Evolutionary conservation across 768 basidiomycete species (phyloP).

Genomic region (Phanerochaete carnosa): DNA sequence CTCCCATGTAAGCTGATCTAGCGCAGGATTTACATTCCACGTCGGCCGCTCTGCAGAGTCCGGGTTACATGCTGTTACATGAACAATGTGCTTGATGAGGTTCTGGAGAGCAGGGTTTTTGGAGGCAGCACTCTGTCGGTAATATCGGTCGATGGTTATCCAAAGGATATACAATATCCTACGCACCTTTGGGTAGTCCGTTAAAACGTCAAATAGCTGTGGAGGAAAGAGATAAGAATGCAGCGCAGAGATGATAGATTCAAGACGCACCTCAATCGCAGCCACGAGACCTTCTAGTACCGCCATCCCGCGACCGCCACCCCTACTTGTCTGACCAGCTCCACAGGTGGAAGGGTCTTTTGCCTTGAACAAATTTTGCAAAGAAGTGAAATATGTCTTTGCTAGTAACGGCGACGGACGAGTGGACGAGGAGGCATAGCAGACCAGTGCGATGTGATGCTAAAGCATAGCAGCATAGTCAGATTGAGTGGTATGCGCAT

Average conservation of each 20-base stretch:
- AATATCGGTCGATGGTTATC: constrained; percentile 6
- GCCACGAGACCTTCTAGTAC: constrained; percentile 70
- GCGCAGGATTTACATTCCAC: constrained; percentile 39
- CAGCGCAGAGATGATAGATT: neutral
- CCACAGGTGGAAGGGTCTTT: constrained; percentile 48
- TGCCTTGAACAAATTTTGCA: constrained; percentile 40
- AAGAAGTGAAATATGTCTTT: constrained; percentile 54
- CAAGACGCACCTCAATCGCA: constrained; percentile 55
- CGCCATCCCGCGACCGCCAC: constrained; percentile 47
- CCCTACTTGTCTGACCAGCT: constrained; percentile 51
- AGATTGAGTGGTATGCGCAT: neutral
- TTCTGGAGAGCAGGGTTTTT: neutral
- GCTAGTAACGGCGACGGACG: constrained; percentile 52
- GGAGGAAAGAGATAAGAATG: constrained; percentile 9
- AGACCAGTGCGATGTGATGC: constrained; percentile 51
- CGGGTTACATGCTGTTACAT: constrained; percentile 56
- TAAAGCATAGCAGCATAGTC: constrained; percentile 7
- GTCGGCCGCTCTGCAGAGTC: constrained; percentile 51
- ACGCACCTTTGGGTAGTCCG: constrained; percentile 11
- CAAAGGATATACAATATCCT: neutral
- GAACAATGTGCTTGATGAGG: constrained; percentile 44
- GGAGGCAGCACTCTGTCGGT: constrained; percentile 8
- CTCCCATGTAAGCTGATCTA: constrained; percentile 49
- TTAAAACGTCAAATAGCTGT: constrained; percentile 39
- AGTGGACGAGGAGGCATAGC: constrained; percentile 60